A percentile compares a stretch with the other conserved stretches of the same genome.
phyloP scores from a whole-genome alignment of 2,329 filamentous ascomycete genomes.

The Neofusicoccum cordaticola region DNA sequence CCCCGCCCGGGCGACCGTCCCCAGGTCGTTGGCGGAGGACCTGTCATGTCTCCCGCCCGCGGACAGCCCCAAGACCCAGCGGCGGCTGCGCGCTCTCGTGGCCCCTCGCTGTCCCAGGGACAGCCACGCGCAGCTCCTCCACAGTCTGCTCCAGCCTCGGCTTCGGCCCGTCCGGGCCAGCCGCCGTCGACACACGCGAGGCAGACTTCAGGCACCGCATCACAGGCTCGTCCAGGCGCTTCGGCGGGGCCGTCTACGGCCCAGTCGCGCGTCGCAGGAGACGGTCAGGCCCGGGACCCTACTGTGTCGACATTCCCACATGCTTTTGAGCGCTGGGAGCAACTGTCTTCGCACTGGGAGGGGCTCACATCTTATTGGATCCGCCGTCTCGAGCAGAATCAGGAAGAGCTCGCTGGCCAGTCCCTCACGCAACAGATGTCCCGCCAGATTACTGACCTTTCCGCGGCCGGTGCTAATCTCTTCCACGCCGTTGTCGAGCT shows the following conservation, averaged over 20 bases:
- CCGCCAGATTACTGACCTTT: constrained; percentile 94
- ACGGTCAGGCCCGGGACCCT: constrained; percentile 31
- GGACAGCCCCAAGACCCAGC: constrained; percentile 1
- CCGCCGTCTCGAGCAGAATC: constrained; percentile 83
- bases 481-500: constrained; percentile 98
- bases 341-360: constrained; percentile 95
- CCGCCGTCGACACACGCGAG: constrained; percentile 26
- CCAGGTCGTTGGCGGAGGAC: background rate
- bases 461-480: constrained; percentile 90
- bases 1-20: background rate
- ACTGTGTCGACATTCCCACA: constrained; percentile 76
- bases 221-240: constrained; percentile 30
- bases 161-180: constrained; percentile 11
- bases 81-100: constrained; percentile 6
- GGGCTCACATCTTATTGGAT: constrained; percentile 98
- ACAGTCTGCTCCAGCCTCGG: constrained; percentile 25
- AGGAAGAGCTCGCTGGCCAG: constrained; percentile 76
- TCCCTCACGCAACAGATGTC: constrained; percentile 84
- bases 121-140: constrained; percentile 32
- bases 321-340: constrained; percentile 97
- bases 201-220: constrained; percentile 30
- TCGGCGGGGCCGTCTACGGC: constrained; percentile 22
- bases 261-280: constrained; percentile 26
- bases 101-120: constrained; percentile 30
- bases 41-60: constrained; percentile 5